Base-by-base conservation (phyloP, 345 rosid species). In the Eucalyptus polyanthemos region DNA sequence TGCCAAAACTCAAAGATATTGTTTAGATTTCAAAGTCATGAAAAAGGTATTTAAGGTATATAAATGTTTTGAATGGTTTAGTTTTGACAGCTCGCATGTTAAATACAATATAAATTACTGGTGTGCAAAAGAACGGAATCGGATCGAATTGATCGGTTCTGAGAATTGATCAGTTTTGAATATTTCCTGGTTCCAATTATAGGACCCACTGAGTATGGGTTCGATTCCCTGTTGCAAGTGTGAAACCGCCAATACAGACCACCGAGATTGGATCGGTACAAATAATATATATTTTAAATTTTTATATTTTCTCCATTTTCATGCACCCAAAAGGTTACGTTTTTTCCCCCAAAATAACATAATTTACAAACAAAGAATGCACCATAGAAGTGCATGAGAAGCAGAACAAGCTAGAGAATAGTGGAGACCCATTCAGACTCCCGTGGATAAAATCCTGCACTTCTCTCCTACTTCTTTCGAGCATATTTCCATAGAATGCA, bases 181-280 rank as follows among this genome's bases (percentile, higher is more conserved):
- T 21, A 54, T 4, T 54, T 21, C 60, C 11, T 54, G 1, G 25
- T 54, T 54, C 60, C 11, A 54, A 54, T 54, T 54, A 54, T 54
- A 21, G 25, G 60, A 54, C 10, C 11, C 24, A 54, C 5, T 21
- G 25, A 21, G 10, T 21, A 54, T 21, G 60, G 25, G 11, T 54
- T 54, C 11, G 5, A 54, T 51, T 51, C 9, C 54, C 21, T 16
- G 1, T 51, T 51, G 9, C 4, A 24, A 1, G 62, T 56, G 29
- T 24, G 62, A 5, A 56, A 56, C 3, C 3, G 6, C 14, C 2
- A 2, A 56, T 22, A 10, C 6, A 11, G 3, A 24, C 13, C 62
- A 56, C 1, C 1, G 0, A 2, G 2, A 56, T 56, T 2, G 1
- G 6, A 56, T 5, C 1, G 29, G 29, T 56, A 56, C 14, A 56